A percentile compares a stretch with the other conserved stretches of the same genome.
These are phyloP conservation scores for Cicer yamashitae DNA, from an alignment of 306 rosid species.

Conservation along the genomic window DNA sequence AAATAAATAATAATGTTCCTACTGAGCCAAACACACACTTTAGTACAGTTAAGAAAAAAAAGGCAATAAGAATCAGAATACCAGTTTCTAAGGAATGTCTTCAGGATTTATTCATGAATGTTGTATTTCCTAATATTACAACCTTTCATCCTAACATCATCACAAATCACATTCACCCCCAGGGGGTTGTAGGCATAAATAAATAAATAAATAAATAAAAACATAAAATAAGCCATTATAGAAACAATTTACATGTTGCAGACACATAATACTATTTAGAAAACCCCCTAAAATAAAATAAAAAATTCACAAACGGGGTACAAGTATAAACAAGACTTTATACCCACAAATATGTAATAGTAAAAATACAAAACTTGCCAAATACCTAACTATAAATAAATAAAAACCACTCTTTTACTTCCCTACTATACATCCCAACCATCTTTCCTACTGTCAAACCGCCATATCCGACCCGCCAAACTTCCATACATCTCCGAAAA, in stretches of 20 bases:
- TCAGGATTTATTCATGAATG: not conserved
- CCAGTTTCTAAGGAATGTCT: conserved; percentile 39
- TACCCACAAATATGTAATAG: conserved; percentile 48
- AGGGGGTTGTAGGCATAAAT: conserved; percentile 39
- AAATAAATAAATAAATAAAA: conserved; percentile 16
- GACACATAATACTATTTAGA: conserved; percentile 49
- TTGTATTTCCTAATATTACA: not conserved
- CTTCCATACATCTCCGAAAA: conserved; percentile 80
- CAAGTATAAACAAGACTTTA: conserved; percentile 45
- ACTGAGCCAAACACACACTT: too few relatives aligned
- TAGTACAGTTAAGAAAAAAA: not conserved
- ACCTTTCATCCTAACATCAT: conserved; percentile 30
- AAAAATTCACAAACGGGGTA: conserved; percentile 59
- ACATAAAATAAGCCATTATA: conserved; percentile 44
- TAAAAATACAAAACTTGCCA: conserved; percentile 35
- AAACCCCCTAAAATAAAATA: conserved; percentile 48
- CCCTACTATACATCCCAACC: conserved; percentile 89
- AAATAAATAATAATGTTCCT: too few relatives aligned
- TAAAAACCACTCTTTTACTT: conserved; percentile 1
- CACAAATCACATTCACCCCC: conserved; percentile 33
- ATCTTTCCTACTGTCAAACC: conserved; percentile 75
- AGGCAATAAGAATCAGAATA: conserved; percentile 31
- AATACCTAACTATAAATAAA: conserved; percentile 38
- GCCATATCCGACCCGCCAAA: conserved; percentile 70
- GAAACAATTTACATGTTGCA: conserved; percentile 70